Evolutionary conservation across 2,329 filamentous ascomycete species (phyloP).

Genomic region (Lachnellula occidentalis): DNA sequence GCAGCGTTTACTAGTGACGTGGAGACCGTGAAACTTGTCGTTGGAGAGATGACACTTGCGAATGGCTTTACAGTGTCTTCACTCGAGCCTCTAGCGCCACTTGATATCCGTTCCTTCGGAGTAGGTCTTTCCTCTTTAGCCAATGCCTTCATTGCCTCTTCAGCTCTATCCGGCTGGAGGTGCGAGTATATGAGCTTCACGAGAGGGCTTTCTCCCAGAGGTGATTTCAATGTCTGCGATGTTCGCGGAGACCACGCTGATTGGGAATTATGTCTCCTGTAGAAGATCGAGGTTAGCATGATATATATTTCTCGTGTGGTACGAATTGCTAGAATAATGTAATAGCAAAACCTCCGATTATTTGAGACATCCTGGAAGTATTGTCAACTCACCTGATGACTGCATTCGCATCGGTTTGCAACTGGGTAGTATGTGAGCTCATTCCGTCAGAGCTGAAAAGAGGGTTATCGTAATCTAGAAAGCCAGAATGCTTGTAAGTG

Average conservation of each 20-base stretch:
- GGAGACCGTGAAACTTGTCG: not conserved
- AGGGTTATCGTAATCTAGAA: constrained; percentile 34
- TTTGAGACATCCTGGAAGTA: not conserved
- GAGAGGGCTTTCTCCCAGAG: constrained; percentile 17
- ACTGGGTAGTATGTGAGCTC: constrained; percentile 39
- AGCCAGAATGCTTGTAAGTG: constrained; percentile 52
- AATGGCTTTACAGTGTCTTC: constrained; percentile 17
- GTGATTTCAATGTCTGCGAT: constrained; percentile 30
- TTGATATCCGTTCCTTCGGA: constrained; percentile 4
- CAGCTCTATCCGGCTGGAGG: constrained; percentile 17
- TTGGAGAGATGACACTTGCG: constrained; percentile 1
- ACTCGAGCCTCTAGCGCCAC: constrained; percentile 6
- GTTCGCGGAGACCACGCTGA: constrained; percentile 49
- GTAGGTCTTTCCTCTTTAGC: constrained; percentile 15
- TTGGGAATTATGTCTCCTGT: constrained; percentile 38
- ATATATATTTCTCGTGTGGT: no score
- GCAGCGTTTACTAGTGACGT: not conserved
- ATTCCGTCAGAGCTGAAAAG: constrained; percentile 29
- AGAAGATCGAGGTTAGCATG: not conserved
- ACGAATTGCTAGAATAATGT: no score
- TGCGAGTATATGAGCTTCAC: constrained; percentile 24
- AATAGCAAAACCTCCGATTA: not conserved
- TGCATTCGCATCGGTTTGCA: constrained; percentile 49
- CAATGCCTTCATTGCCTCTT: constrained; percentile 19
- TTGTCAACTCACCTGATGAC: constrained; percentile 33